Conservation (phyloP, 352 stramenopile genomes). For the Peronospora destructor region DNA sequence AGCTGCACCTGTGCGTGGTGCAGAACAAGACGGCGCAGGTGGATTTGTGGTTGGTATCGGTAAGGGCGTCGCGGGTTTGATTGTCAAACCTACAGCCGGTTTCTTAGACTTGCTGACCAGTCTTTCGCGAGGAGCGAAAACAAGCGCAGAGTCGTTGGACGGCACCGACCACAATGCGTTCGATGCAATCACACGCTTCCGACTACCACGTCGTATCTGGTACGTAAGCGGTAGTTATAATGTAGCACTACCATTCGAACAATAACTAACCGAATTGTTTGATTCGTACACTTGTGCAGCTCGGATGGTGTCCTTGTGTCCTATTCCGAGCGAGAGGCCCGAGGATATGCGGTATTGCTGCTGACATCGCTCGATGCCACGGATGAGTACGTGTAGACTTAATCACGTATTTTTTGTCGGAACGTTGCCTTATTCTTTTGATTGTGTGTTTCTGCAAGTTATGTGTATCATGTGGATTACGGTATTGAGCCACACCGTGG, state of each 20-base stretch:
- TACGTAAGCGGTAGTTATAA: slow-evolving; percentile 22
- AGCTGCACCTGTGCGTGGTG: slow-evolving; percentile 64
- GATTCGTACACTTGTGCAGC: slow-evolving; percentile 22
- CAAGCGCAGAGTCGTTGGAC: slow-evolving; percentile 73
- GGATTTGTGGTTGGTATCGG: slow-evolving; percentile 82
- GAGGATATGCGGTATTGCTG: slow-evolving; percentile 66
- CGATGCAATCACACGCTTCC: slow-evolving; percentile 50
- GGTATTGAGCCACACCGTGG: slow-evolving; percentile 55
- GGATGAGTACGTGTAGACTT: slow-evolving; percentile 55
- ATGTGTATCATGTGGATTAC: slow-evolving; percentile 81
- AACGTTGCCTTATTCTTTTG: slow-evolving; percentile 1
- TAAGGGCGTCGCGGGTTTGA: slow-evolving; percentile 73
- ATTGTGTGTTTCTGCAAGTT: slow-evolving; percentile 32
- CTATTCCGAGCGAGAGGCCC: slow-evolving; percentile 71
- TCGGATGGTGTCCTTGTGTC: slow-evolving; percentile 74
- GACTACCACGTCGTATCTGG: slow-evolving; percentile 69
- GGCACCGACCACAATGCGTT: slow-evolving; percentile 39
- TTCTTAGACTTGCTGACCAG: slow-evolving; percentile 81
- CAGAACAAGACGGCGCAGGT: slow-evolving; percentile 64
- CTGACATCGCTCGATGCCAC: slow-evolving; percentile 70
- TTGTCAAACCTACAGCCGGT: slow-evolving; percentile 76
- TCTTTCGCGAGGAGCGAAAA: slow-evolving; percentile 73
- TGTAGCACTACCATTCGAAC: neutral
- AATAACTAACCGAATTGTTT: slow-evolving; percentile 4
- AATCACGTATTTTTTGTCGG: neutral